Conservation (phyloP, 208 protist species). For the Acanthamoeba triangularis region DNA sequence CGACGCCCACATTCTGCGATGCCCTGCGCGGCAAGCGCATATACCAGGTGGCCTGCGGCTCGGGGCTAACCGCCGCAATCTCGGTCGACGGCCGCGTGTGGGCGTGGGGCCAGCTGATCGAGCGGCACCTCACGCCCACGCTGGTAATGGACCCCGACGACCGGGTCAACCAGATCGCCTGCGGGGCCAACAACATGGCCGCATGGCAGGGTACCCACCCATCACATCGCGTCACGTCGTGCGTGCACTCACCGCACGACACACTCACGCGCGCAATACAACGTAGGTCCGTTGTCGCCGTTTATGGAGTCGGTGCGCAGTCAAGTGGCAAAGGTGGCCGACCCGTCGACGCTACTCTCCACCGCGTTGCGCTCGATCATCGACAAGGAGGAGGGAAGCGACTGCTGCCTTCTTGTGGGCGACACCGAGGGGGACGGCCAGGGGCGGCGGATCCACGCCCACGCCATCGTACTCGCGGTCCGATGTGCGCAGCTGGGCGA, state of each 20-base stretch:
- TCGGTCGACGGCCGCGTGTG: constrained; percentile 5
- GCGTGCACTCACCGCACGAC: too few relatives aligned
- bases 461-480: background rate
- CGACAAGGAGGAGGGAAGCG: constrained; percentile 42
- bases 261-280: background rate
- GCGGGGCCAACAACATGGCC: background rate
- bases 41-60: background rate
- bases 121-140: background rate
- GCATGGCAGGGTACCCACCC: background rate
- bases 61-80: background rate
- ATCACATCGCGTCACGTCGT: too few relatives aligned
- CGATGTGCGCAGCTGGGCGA: background rate
- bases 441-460: background rate
- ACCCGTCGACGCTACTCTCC: background rate
- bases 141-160: background rate
- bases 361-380: background rate
- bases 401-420: background rate
- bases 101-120: background rate
- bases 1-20: constrained; percentile 13
- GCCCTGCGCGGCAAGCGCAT: constrained; percentile 12
- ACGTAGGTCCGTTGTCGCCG: background rate
- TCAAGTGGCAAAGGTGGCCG: background rate
- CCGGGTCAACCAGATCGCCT: background rate
- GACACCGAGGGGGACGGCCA: background rate
- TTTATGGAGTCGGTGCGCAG: background rate